phyloP scores from a whole-genome alignment of 1,284 basidiomycete genomes.

The Malassezia pachydermatis region DNA sequence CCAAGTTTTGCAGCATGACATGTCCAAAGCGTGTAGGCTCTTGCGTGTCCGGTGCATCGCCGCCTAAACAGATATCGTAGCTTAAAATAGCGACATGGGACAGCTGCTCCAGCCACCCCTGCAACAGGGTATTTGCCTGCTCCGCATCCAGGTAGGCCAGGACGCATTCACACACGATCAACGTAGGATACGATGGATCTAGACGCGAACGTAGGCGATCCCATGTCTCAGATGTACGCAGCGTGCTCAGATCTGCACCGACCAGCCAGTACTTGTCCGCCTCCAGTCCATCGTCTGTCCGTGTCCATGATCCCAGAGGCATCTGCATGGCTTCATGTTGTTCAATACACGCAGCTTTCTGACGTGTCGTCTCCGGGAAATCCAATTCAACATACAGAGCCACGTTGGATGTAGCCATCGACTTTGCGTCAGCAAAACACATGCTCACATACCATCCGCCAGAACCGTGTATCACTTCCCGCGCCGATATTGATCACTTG shows the following conservation, averaged over 20 bases:
- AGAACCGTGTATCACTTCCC: conserved; percentile 85
- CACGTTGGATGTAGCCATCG: conserved; percentile 44
- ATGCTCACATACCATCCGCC: conserved; percentile 59
- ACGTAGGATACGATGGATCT: conserved; percentile 22
- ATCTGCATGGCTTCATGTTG: background rate
- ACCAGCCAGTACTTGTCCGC: conserved; percentile 20
- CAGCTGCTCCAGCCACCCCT: conserved; percentile 11
- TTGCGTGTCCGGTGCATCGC: conserved; percentile 15
- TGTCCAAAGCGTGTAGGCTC: conserved; percentile 29
- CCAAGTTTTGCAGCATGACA: conserved; percentile 46
- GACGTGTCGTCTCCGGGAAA: conserved; percentile 69
- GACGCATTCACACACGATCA: conserved; percentile 45
- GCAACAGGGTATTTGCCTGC: conserved; percentile 25
- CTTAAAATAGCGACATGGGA: conserved; percentile 19
- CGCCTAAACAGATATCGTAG: conserved; percentile 43
- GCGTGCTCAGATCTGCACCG: conserved; percentile 19
- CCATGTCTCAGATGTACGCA: background rate
- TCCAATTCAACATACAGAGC: conserved; percentile 72
- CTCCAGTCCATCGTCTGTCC: conserved; percentile 5
- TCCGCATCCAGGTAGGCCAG: conserved; percentile 34
- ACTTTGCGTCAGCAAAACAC: conserved; percentile 43
- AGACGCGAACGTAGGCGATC: conserved; percentile 15
- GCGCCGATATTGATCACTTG: conserved; percentile 84
- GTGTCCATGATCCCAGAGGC: too few species aligned
- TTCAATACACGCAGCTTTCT: conserved; percentile 69